Base-by-base conservation (phyloP, 2,329 filamentous ascomycete species). In the Diaporthe vaccinii region DNA sequence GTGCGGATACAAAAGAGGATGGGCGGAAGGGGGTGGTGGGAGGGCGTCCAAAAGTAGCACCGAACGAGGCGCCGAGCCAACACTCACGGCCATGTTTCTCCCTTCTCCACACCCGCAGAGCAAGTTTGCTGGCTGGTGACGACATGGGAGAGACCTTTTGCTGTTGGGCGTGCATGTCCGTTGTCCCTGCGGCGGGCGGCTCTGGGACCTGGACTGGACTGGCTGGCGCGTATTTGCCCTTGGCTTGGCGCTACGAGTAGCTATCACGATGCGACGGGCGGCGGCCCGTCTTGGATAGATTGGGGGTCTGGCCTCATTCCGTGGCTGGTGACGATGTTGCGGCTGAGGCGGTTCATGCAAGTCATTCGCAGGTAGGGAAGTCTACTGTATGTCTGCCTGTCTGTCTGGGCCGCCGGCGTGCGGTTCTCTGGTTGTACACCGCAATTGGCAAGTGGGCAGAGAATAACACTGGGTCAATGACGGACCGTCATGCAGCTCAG, bases 41-140 rank as follows among this genome's bases (percentile, higher is more conserved):
- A 68, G 46, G 65, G 46, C 65, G 31, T 53, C 20, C 46, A 67
- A 36, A 68, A 53, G 34, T 53, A 68, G 62, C 46, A 53, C 65
- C 65, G 65, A 68, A 39, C 46, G 44, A 20, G 22, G 7, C 44
- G 31, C 65, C 65, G 46, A 68, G 65, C 65, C 65, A 68, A 25
- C 31, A 34, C 46, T 39, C 22, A 51, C 36, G 28, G 6, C 44
- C 31, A 51, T 36, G 31, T 6, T 9, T 14, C 12, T 17, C 31
- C 44, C 20, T 67, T 67, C 46, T 68, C 62, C 62, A 68, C 62
- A 68, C 2, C n/a, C n/a, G 14, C 31, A 51, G 5, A 36, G 46
- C 9, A 36, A 22, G 14, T 46, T 49, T 39, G 44, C 25, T 53
- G 62, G 44, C 41, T 53, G 62, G 62, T 53, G 62, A 53, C 46